phyloP scores from a whole-genome alignment of 371 early-diverging fungal species.

The Apophysomyces variabilis region DNA sequence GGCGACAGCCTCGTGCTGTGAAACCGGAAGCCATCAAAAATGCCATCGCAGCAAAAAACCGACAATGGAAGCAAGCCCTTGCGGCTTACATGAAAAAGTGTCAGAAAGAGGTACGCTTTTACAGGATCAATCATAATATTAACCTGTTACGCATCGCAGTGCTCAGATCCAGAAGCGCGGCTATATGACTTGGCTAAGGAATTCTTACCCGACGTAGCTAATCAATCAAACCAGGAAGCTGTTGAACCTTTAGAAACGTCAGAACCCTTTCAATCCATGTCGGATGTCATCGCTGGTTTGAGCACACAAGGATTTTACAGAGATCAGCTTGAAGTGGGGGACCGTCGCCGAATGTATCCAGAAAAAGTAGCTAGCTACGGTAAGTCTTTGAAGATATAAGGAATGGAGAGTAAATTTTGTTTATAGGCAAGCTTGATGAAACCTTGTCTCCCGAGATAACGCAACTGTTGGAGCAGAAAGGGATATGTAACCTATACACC shows the following conservation, averaged over 20 bases:
- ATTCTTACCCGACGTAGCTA: conserved; percentile 19
- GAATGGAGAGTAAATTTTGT: too few relatives aligned
- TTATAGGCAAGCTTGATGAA: conserved; percentile 23
- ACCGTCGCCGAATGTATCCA: conserved; percentile 25
- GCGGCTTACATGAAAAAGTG: conserved; percentile 26
- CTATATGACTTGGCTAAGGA: conserved; percentile 14
- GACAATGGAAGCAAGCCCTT: conserved; percentile 29
- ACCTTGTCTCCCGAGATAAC: conserved; percentile 25
- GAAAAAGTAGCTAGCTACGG: conserved; percentile 27
- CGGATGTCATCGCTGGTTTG: conserved; percentile 26
- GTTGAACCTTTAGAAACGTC: not conserved
- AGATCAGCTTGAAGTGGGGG: conserved; percentile 29
- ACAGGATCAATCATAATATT: not conserved
- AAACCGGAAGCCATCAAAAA: conserved; percentile 39
- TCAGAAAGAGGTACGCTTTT: conserved; percentile 25
- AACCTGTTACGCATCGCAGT: not conserved
- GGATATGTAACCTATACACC: conserved; percentile 58
- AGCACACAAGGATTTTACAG: conserved; percentile 33
- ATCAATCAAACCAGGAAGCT: not conserved
- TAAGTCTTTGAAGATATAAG: not conserved
- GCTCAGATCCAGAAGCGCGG: conserved; percentile 21
- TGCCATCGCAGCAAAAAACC: conserved; percentile 32
- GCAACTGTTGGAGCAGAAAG: conserved; percentile 29
- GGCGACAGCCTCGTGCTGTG: conserved; percentile 14
- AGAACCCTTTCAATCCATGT: conserved; percentile 1